Evolutionary conservation across 2,329 filamentous ascomycete genomes (phyloP).

Genomic region (Sporothrix sp.): DNA sequence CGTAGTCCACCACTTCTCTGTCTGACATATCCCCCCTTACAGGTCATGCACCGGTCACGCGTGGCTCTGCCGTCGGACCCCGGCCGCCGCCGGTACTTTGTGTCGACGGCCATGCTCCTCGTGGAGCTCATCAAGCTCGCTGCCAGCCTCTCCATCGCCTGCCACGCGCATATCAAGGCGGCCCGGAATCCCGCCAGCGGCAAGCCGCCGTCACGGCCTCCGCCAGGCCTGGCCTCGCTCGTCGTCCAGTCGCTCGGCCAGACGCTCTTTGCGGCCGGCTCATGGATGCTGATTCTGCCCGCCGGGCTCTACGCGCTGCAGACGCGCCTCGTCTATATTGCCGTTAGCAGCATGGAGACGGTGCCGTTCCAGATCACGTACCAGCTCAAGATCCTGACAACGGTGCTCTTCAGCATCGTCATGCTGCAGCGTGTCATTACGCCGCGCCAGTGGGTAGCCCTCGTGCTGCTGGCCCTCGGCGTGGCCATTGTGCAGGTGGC

Average conservation of each 20-base stretch:
- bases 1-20: too few relatives aligned
- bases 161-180: background rate
- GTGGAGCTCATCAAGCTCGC: slow-evolving; percentile 7
- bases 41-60: slow-evolving; percentile 9
- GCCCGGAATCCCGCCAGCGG: too few relatives aligned
- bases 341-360: slow-evolving; percentile 8
- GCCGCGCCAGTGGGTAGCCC: slow-evolving; percentile 1
- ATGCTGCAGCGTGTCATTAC: slow-evolving; percentile 1
- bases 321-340: slow-evolving; percentile 3
- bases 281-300: slow-evolving; percentile 2
- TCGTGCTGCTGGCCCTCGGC: slow-evolving; percentile 3
- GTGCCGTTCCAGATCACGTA: slow-evolving; percentile 7
- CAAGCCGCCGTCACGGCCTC: too few relatives aligned
- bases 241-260: background rate
- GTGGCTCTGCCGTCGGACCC: background rate
- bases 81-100: background rate
- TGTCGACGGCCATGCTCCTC: slow-evolving; percentile 6
- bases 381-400: slow-evolving; percentile 10
- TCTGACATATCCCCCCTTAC: too few relatives aligned
- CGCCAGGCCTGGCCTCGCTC: background rate
- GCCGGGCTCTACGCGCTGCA: slow-evolving; percentile 6
- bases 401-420: slow-evolving; percentile 6
- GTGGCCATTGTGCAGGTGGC: slow-evolving; percentile 10
- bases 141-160: background rate
- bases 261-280: background rate